Percentiles rank a stretch among this genome's conserved stretches.
Evolutionary conservation across 805 yeast genomes (phyloP).

Genomic region (Lachancea cidri): DNA sequence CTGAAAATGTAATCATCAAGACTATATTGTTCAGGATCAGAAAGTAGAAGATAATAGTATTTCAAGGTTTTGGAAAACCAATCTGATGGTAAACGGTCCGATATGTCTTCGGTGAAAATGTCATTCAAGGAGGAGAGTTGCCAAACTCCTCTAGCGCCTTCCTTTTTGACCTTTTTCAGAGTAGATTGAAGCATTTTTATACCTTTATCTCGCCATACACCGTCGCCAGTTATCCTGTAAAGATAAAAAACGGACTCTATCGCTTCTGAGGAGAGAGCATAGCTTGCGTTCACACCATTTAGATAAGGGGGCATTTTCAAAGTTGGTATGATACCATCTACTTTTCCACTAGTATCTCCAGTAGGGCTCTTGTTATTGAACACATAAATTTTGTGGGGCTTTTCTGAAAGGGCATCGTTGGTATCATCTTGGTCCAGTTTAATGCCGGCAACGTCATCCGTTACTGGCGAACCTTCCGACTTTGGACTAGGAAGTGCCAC

Average conservation of each 20-base stretch:
- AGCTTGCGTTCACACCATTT: conserved; percentile 33
- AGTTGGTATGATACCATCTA: neutral
- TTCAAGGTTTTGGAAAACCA: conserved; percentile 60
- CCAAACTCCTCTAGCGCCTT: conserved; percentile 36
- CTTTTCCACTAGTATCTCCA: neutral
- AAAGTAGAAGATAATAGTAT: conserved; percentile 47
- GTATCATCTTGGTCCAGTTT: conserved; percentile 1
- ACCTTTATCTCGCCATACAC: conserved; percentile 51
- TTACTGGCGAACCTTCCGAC: neutral
- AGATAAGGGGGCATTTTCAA: conserved; percentile 29
- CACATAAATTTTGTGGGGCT: conserved; percentile 2
- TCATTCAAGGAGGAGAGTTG: conserved; percentile 35
- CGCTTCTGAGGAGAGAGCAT: conserved; percentile 54
- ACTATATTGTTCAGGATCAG: conserved; percentile 39
- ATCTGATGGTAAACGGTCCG: conserved; percentile 20
- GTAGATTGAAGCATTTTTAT: conserved; percentile 42
- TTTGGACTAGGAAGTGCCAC: neutral
- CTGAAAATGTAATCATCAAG: conserved; percentile 54
- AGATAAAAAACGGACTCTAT: conserved; percentile 56
- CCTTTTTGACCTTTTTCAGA: conserved; percentile 31
- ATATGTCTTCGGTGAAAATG: conserved; percentile 10
- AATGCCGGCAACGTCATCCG: conserved; percentile 1
- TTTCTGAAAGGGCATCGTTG: neutral
- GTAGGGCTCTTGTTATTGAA: neutral
- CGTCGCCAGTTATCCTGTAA: conserved; percentile 57